Evolutionary conservation across 495 filamentous ascomycete genomes (phyloP), one percentile per base, ranked within the genome.

Genomic region (Aspergillus affinis): DNA sequence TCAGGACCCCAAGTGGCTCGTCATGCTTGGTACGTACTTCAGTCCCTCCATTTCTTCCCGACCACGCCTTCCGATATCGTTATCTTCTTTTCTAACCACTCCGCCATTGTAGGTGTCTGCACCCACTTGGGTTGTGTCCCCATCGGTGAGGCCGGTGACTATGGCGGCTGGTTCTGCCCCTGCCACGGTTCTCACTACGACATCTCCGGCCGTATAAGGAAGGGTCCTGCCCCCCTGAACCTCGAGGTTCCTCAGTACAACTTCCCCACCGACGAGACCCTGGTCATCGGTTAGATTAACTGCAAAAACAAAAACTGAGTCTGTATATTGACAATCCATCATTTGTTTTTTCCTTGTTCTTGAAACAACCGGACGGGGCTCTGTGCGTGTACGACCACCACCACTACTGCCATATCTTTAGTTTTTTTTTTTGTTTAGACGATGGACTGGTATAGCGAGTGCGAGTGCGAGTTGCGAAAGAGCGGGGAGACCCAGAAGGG

Each of bases 161-260:
- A 81, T 74, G 94, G 94, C 69, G 94, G 94, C 70, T 99, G 94
- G 94, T 99, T 99, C 88, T 99, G 94, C 82, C 94, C 94, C 61
- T 99, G 94, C 88, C 94, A 99, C 84, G 94, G 94, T 73, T 97
- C 92, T 58, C 94, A 99, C 82, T 99, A 99, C 85, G 94, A 99
- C 78, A 97, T 99, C 78, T 96, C 91, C 61, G 94, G 94, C 72
- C 91, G 94, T 75, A 88, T 93, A 80, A 86, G 94, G 77, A 96
- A 90, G 84, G 94, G 94, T 21, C 94, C 94, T 51, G 94, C 94
- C 56, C 94, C 94, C 62, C 83, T 98, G 69, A 99, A 99, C 83
- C 84, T 99, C 68, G 94, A 96, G 84, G 86, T 99, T 63, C 94
- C 94, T 61, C 66, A 71, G 70, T 99, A 99, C 82, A 88, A 86